Evolutionary conservation across 768 basidiomycete species (phyloP).

Genomic region (Tulasnella sp.): DNA sequence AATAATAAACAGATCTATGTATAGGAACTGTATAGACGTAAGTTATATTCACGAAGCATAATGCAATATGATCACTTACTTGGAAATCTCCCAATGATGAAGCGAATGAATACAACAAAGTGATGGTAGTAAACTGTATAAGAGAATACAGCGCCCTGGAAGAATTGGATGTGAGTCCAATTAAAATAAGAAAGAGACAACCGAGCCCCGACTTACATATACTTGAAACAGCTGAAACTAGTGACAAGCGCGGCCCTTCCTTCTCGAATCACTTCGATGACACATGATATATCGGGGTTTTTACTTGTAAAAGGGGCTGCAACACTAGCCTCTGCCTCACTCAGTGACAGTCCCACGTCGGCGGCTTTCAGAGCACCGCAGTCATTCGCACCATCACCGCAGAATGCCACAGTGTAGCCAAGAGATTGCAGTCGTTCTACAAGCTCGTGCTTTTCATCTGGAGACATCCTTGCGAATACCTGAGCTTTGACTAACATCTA

Average conservation of each 20-base stretch:
- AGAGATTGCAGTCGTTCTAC: constrained; percentile 86
- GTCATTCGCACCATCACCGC: constrained; percentile 97
- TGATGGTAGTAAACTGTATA: constrained; percentile 98
- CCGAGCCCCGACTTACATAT: constrained; percentile 55
- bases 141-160: constrained; percentile 92
- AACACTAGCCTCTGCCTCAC: constrained; percentile 96
- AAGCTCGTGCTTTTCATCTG: constrained; percentile 97
- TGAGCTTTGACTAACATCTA: constrained; percentile 97
- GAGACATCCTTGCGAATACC: constrained; percentile 97
- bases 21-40: constrained; percentile 54
- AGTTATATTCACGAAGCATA: background rate
- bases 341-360: constrained; percentile 91
- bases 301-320: constrained; percentile 95
- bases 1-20: constrained; percentile 96
- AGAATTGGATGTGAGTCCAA: constrained; percentile 13
- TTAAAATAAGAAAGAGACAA: background rate
- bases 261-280: constrained; percentile 92
- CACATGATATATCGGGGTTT: constrained; percentile 88
- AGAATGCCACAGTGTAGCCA: constrained; percentile 96
- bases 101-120: constrained; percentile 88
- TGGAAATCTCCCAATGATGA: constrained; percentile 95
- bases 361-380: constrained; percentile 97
- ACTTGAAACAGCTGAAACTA: constrained; percentile 99
- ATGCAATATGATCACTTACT: constrained; percentile 34
- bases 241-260: constrained; percentile 93